Conservation (phyloP, 2,329 filamentous ascomycete genomes). For the Aspergillus clavatus region DNA sequence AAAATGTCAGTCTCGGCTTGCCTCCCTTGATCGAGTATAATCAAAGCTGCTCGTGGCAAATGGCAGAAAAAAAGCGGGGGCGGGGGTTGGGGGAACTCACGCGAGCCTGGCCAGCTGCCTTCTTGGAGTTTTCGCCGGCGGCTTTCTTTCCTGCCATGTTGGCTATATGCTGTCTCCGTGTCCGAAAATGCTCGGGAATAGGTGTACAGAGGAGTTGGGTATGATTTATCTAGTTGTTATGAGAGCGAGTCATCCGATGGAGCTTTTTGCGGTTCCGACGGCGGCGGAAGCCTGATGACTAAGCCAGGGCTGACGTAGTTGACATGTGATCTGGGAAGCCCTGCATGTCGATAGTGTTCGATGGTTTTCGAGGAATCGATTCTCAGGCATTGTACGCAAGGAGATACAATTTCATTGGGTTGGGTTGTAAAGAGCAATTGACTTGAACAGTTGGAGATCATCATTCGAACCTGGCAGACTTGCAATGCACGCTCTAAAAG, state of each 20-base stretch:
- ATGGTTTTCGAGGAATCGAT: neutral
- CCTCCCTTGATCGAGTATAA: constrained; percentile 5
- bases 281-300: neutral
- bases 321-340: neutral
- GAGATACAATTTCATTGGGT: neutral
- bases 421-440: neutral
- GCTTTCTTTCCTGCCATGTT: constrained; percentile 68
- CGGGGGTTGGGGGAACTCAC: constrained; percentile 31
- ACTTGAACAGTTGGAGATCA: neutral
- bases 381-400: too few relatives aligned
- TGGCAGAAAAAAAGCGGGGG: constrained; percentile 20
- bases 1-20: constrained; percentile 12
- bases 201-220: neutral
- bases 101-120: constrained; percentile 75
- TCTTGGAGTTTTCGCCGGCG: constrained; percentile 73
- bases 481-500: neutral
- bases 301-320: neutral
- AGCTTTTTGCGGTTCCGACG: neutral
- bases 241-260: neutral
- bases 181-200: too few relatives aligned
- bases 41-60: constrained; percentile 8
- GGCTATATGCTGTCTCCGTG: too few relatives aligned
- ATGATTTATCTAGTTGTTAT: neutral
- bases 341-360: neutral
- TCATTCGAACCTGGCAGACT: neutral